Evolutionary conservation across 1,284 basidiomycete genomes (phyloP).

Genomic region (Athelia sp.): DNA sequence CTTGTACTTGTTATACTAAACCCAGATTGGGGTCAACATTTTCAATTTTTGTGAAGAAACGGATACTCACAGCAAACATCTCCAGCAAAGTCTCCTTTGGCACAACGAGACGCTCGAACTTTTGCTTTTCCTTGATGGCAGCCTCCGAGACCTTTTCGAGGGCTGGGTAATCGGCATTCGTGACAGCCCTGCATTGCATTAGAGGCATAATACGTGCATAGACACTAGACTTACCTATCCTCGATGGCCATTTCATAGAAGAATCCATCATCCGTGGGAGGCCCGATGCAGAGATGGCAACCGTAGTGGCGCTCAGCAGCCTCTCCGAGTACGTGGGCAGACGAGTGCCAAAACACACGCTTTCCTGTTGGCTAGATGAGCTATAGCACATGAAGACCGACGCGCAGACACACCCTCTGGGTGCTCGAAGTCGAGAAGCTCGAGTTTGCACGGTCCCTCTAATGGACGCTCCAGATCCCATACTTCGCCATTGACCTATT

Average conservation of each 20-base stretch:
- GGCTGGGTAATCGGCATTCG: constrained; percentile 79
- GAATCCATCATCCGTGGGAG: constrained; percentile 97
- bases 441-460: constrained; percentile 77
- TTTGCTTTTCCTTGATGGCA: constrained; percentile 95
- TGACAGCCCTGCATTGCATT: constrained; percentile 52
- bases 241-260: constrained; percentile 97
- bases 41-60: neutral
- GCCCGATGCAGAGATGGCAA: constrained; percentile 95
- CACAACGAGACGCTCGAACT: constrained; percentile 92
- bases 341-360: constrained; percentile 99
- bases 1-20: constrained; percentile 99
- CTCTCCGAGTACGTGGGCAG: constrained; percentile 98
- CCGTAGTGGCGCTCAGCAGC: constrained; percentile 96
- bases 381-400: constrained; percentile 1
- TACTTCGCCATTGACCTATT: constrained; percentile 78
- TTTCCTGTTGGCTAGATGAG: constrained; percentile 52
- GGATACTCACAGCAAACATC: constrained; percentile 87
- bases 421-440: constrained; percentile 92
- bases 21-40: constrained; percentile 8
- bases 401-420: constrained; percentile 75
- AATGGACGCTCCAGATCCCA: constrained; percentile 97
- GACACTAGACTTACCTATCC: constrained; percentile 43
- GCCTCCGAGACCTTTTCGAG: constrained; percentile 88
- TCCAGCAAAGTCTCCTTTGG: constrained; percentile 92
- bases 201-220: constrained; percentile 6